Base-by-base conservation (phyloP, 164 flowering plant species). In the Piper betle region DNA sequence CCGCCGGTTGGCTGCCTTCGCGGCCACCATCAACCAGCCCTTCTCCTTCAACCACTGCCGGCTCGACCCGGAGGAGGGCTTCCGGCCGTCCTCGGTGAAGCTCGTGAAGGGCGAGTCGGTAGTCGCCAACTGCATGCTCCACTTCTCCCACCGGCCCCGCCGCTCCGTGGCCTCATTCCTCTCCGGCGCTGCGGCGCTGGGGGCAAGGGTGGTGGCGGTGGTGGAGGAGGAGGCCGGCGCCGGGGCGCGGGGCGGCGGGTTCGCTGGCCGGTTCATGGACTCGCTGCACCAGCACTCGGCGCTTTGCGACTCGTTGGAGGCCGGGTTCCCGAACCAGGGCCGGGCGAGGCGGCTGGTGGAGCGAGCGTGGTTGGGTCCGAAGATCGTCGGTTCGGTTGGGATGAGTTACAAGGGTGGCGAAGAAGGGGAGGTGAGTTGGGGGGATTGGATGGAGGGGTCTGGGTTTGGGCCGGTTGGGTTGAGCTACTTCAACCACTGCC, bases 41-140 rank as follows among this genome's bases (percentile, higher is more conserved):
- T 85, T 88, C 55, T 84, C 91, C 4, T 88, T 85, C 61, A 89
- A 88, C 55, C 87, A 82, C 50, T 84, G 89, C 62, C 66, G 81
- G 38, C 52, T 88, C 53, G 87, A 85, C 66, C 57, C 84, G 0
- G 91, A 88, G 25, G 85, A 83, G 62, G 71, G 76, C 0, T 88
- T 88, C 39, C 62, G 78, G 16, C 86, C 89, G 5, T 66, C 84
- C 0, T 39, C 67, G 9, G 53, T 85, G 62, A 88, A 85, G 64
- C 53, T 85, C 37, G 84, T 81, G 0, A 68, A 74, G 58, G 96
- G 96, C 0, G 96, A 88, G 67, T 86, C 85, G 1, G 41, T 88
- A 39, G 65, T 88, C 1, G 50, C 84, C 58, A 88, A 88, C 56
- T 88, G 91, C 60, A 80, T 88, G 86, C 70, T 85, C 11, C 82